Conservation (phyloP, 1,284 basidiomycete species). For the Leccinum subrobustum region DNA sequence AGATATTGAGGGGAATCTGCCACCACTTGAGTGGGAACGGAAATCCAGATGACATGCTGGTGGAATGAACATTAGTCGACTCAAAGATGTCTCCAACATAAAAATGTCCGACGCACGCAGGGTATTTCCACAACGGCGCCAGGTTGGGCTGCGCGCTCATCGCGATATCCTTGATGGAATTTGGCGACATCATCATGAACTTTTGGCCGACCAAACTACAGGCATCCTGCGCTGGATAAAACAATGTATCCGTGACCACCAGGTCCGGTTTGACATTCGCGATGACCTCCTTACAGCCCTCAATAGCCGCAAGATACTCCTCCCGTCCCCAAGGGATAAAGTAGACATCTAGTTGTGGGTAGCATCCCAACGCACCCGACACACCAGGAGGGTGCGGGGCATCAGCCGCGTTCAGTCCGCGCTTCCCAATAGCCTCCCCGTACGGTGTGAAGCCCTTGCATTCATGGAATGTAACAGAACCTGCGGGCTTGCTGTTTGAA, state of each 20-base stretch:
- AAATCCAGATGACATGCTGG: constrained; percentile 5
- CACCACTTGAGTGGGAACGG: constrained; percentile 12
- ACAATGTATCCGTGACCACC: background rate
- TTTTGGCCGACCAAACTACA: background rate
- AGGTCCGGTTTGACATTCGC: background rate
- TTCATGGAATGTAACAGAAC: too few relatives aligned
- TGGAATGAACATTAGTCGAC: background rate
- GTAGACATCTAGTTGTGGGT: background rate
- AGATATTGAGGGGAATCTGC: constrained; percentile 13
- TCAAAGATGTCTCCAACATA: background rate
- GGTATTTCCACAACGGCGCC: background rate
- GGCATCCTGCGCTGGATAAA: background rate
- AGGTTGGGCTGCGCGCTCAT: background rate
- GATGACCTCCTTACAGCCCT: background rate
- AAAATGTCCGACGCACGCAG: too few relatives aligned
- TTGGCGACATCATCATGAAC: background rate
- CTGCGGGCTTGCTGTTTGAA: too few relatives aligned
- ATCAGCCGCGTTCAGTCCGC: too few relatives aligned
- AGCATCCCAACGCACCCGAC: background rate
- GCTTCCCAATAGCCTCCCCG: too few relatives aligned
- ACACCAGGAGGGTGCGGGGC: too few relatives aligned
- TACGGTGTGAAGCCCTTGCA: too few relatives aligned
- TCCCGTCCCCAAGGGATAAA: background rate
- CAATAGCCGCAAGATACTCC: background rate
- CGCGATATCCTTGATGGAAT: background rate